Percentiles rank a stretch among this genome's conserved stretches.
These are phyloP conservation scores for Alternaria metachromatica DNA, from an alignment of 2,329 filamentous ascomycete species.

Conservation along the genomic window DNA sequence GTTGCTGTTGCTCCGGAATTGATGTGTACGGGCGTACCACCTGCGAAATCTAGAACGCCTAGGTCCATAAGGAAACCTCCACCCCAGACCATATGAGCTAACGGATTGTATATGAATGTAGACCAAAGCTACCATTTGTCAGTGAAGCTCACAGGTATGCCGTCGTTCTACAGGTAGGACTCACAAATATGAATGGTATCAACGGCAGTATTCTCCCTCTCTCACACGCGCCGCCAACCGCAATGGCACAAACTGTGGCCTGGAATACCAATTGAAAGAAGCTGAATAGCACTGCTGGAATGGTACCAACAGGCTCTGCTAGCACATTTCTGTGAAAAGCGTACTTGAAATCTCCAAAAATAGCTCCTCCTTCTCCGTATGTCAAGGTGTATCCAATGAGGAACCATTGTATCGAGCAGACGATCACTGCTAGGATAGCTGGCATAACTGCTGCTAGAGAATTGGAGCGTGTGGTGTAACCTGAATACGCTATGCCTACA, in stretches of 20 bases:
- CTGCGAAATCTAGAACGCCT: conserved; percentile 57
- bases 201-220: conserved; percentile 55
- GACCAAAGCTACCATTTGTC: conserved; percentile 51
- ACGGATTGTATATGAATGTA: conserved; percentile 57
- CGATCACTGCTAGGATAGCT: conserved; percentile 55
- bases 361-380: conserved; percentile 55
- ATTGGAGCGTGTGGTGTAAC: conserved; percentile 58
- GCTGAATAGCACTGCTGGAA: conserved; percentile 59
- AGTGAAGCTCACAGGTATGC: neutral
- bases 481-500: conserved; percentile 59
- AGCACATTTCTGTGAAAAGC: conserved; percentile 56
- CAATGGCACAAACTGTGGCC: conserved; percentile 60
- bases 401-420: conserved; percentile 61
- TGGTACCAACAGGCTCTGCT: conserved; percentile 57
- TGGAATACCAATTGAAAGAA: conserved; percentile 61
- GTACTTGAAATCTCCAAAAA: conserved; percentile 56
- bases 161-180: neutral
- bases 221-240: conserved; percentile 58
- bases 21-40: conserved; percentile 50
- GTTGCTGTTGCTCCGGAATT: conserved; percentile 53
- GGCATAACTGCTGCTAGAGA: conserved; percentile 58
- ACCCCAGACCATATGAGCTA: conserved; percentile 60
- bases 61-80: conserved; percentile 53
- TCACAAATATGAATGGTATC: conserved; percentile 56
- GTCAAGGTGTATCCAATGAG: conserved; percentile 58